Conservation (phyloP, 768 basidiomycete genomes). For the Dioszegia hungarica region DNA sequence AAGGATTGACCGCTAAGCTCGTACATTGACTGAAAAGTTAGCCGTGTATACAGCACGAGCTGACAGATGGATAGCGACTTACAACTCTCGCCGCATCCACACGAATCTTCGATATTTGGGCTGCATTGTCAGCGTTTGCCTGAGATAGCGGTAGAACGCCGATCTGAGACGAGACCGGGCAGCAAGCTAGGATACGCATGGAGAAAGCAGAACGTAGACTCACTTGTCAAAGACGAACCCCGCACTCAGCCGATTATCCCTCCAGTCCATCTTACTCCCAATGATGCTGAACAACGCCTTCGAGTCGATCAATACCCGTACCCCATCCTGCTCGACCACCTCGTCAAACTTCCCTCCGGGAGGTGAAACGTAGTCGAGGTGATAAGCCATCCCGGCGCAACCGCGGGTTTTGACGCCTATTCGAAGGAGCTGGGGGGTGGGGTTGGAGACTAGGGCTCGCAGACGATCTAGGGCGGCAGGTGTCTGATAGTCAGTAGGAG, state of each 20-base stretch:
- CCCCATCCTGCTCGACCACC: conserved; percentile 90
- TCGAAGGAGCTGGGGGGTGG: conserved; percentile 77
- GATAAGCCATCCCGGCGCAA: conserved; percentile 83
- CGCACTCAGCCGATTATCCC: conserved; percentile 75
- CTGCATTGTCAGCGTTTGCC: conserved; percentile 9
- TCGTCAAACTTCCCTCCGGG: conserved; percentile 87
- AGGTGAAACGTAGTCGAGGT: conserved; percentile 78
- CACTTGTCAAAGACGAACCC: conserved; percentile 45
- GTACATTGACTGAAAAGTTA: conserved; percentile 10
- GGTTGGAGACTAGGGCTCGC: conserved; percentile 68
- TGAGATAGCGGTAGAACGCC: neutral
- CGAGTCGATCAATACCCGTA: conserved; percentile 87
- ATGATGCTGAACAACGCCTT: conserved; percentile 97
- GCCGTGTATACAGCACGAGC: neutral
- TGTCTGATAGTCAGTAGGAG: conserved; percentile 56
- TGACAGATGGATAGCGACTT: conserved; percentile 10
- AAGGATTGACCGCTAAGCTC: too few species aligned
- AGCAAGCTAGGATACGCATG: too few species aligned
- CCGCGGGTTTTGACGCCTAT: conserved; percentile 97
- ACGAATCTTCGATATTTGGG: conserved; percentile 42
- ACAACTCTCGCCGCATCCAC: conserved; percentile 45
- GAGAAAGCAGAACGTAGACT: conserved; percentile 7
- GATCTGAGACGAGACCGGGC: too few species aligned
- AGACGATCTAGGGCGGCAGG: conserved; percentile 71
- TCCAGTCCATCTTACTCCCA: conserved; percentile 99